A percentile compares a stretch with the other conserved stretches of the same genome.
These are phyloP conservation scores for Bimuria novae-zelandiae DNA, from an alignment of 2,329 filamentous ascomycete genomes.

Conservation along the genomic window DNA sequence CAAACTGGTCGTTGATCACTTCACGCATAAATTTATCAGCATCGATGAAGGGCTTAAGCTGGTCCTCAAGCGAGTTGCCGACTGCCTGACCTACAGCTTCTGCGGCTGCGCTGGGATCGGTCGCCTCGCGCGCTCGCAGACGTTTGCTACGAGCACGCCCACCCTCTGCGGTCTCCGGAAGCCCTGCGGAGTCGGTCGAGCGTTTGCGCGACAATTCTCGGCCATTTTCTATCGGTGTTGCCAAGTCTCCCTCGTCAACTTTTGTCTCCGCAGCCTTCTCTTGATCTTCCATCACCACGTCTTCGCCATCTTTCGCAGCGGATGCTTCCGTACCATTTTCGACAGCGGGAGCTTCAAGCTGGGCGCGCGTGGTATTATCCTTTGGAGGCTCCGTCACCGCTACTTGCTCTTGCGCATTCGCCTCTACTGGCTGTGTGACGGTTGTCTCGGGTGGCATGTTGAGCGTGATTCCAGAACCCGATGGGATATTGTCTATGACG, in stretches of 20 bases:
- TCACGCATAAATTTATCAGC: conserved; percentile 64
- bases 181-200: conserved; percentile 63
- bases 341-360: background rate
- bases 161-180: conserved; percentile 62
- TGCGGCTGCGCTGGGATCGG: conserved; percentile 51
- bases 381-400: conserved; percentile 10
- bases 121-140: conserved; percentile 63
- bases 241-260: conserved; percentile 19
- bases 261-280: conserved; percentile 17
- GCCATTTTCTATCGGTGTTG: conserved; percentile 37
- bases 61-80: conserved; percentile 59
- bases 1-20: conserved; percentile 57
- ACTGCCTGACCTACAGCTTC: conserved; percentile 58
- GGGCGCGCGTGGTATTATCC: conserved; percentile 9
- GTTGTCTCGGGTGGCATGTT: conserved; percentile 42
- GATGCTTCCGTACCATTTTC: background rate
- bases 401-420: conserved; percentile 13
- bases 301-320: conserved; percentile 17
- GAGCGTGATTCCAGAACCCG: conserved; percentile 50
- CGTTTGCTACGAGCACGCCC: conserved; percentile 64
- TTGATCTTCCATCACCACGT: conserved; percentile 27
- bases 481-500: conserved; percentile 27
- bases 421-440: conserved; percentile 24
- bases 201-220: conserved; percentile 59
- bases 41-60: conserved; percentile 57